phyloP scores from a whole-genome alignment of 345 rosid genomes.

The Passiflora organensis region DNA sequence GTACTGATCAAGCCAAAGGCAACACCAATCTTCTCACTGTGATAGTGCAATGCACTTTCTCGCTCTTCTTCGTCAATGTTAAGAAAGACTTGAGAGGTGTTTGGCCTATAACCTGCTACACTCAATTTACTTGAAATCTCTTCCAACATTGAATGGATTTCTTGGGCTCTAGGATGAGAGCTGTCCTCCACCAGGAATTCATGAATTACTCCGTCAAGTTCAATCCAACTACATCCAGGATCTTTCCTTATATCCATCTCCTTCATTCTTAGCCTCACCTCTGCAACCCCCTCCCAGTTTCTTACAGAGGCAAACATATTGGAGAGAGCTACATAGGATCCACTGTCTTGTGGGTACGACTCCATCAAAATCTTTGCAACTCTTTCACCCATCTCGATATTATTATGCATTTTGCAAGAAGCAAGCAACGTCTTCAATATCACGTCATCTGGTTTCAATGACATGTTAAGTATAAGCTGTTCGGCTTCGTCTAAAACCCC shows the following conservation, averaged over 20 bases:
- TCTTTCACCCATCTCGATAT: slow-evolving; percentile 50
- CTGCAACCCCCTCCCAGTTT: slow-evolving; percentile 60
- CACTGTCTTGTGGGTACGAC: slow-evolving; percentile 55
- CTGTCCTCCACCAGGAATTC: slow-evolving; percentile 66
- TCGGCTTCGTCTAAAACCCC: slow-evolving; percentile 59
- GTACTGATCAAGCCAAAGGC: slow-evolving; percentile 67
- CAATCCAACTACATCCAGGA: slow-evolving; percentile 75
- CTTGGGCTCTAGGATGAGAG: slow-evolving; percentile 46
- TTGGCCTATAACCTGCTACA: slow-evolving; percentile 44
- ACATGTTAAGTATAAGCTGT: slow-evolving; percentile 52
- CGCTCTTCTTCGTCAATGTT: slow-evolving; percentile 54
- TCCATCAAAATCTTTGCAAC: slow-evolving; percentile 47
- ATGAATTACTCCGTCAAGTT: slow-evolving; percentile 50
- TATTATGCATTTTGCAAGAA: slow-evolving; percentile 57
- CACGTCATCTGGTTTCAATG: slow-evolving; percentile 51
- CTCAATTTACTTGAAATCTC: slow-evolving; percentile 41
- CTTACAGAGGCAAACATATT: slow-evolving; percentile 55
- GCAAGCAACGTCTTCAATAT: slow-evolving; percentile 64
- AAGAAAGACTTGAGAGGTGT: slow-evolving; percentile 47
- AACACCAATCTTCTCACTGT: slow-evolving; percentile 65
- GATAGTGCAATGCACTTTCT: slow-evolving; percentile 43
- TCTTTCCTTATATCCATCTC: slow-evolving; percentile 57
- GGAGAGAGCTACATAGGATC: slow-evolving; percentile 65
- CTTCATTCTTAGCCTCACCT: slow-evolving; percentile 58
- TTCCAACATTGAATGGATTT: slow-evolving; percentile 43